phyloP scores from a whole-genome alignment of 176 grass and related monocot species.

The Themeda triandra region DNA sequence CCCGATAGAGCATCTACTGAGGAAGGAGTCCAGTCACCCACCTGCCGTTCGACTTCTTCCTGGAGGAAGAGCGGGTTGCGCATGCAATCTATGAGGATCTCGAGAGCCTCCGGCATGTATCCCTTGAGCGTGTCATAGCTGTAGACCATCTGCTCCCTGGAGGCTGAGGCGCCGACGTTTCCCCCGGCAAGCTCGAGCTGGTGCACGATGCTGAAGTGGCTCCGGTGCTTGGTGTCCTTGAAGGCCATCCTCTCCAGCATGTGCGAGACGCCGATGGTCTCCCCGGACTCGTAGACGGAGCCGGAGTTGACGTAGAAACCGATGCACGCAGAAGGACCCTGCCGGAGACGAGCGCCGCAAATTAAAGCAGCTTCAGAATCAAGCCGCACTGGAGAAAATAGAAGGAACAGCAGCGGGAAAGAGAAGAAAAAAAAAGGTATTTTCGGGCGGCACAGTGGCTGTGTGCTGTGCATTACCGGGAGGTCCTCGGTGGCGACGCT shows the following conservation, averaged over 20 bases:
- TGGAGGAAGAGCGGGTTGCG: slow-evolving; percentile 73
- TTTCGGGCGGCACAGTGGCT: neutral
- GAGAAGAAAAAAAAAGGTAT: neutral
- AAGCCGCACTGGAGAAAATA: neutral
- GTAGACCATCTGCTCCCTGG: slow-evolving; percentile 86
- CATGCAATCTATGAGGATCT: slow-evolving; percentile 70
- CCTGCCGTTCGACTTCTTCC: slow-evolving; percentile 68
- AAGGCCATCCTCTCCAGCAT: slow-evolving; percentile 77
- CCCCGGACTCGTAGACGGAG: slow-evolving; percentile 64
- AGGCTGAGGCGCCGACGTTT: slow-evolving; percentile 45
- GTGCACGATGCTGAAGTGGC: slow-evolving; percentile 46
- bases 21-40: slow-evolving; percentile 33
- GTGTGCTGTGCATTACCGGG: slow-evolving; percentile 34
- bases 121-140: slow-evolving; percentile 76
- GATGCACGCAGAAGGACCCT: slow-evolving; percentile 76
- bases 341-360: neutral
- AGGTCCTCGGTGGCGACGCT: slow-evolving; percentile 72
- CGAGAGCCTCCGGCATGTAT: slow-evolving; percentile 58
- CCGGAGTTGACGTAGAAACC: slow-evolving; percentile 76
- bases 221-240: slow-evolving; percentile 76
- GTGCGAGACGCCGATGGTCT: slow-evolving; percentile 50
- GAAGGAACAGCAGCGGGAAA: neutral
- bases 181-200: slow-evolving; percentile 59
- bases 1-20: neutral
- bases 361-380: slow-evolving; percentile 16